Conservation (phyloP, 805 yeast species). For the Hanseniaspora valbyensis region DNA sequence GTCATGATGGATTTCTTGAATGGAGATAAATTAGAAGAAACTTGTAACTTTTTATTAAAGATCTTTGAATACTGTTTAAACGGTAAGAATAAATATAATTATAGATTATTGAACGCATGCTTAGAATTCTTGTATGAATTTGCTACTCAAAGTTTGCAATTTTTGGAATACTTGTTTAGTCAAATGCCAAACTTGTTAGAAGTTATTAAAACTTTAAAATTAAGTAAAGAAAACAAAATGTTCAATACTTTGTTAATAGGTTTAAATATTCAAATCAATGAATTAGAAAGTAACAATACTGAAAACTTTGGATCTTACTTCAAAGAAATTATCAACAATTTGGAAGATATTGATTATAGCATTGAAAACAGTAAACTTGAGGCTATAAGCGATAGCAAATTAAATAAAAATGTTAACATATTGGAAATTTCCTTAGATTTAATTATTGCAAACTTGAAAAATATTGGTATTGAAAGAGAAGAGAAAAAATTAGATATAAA, state of each 20-base stretch:
- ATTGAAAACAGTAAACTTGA: conserved; percentile 23
- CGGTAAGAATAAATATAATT: conserved; percentile 1
- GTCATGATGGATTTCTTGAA: conserved; percentile 21
- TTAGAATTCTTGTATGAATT: conserved; percentile 33
- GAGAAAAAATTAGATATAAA: conserved; percentile 16
- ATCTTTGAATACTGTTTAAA: conserved; percentile 14
- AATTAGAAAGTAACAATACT: conserved; percentile 22
- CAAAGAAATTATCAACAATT: conserved; percentile 18
- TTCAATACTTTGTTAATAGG: conserved; percentile 23
- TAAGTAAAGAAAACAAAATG: conserved; percentile 3
- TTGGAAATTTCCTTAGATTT: conserved; percentile 66
- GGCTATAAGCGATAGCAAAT: conserved; percentile 33
- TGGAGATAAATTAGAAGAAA: conserved; percentile 22
- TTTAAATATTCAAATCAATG: conserved; percentile 25
- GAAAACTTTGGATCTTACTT: conserved; percentile 19
- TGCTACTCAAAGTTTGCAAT: conserved; percentile 30
- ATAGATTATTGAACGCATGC: conserved; percentile 17
- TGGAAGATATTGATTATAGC: background rate
- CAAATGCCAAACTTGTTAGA: conserved; percentile 7
- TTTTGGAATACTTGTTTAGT: conserved; percentile 21
- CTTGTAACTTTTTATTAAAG: conserved; percentile 15
- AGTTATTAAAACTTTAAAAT: conserved; percentile 1
- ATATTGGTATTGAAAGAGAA: conserved; percentile 29
- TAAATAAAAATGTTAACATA: conserved; percentile 41
- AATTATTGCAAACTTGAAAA: conserved; percentile 62